Percentiles rank a stretch among this genome's conserved stretches.
Evolutionary conservation across 495 filamentous ascomycete genomes (phyloP).

Genomic region (Neurospora tetraspora): DNA sequence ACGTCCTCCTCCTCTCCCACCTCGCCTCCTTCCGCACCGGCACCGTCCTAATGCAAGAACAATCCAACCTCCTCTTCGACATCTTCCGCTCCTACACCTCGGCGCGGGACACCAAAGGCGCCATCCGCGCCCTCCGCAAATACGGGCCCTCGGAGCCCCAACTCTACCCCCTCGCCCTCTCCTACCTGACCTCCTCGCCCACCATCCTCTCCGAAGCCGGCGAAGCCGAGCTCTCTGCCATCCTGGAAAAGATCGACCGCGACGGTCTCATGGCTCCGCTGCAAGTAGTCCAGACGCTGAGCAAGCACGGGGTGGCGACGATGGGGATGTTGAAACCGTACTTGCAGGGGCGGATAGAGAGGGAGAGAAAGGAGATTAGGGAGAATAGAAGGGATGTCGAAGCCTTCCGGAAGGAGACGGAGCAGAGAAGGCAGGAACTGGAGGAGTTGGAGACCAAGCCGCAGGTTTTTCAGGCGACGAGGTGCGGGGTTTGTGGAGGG

Average conservation of each 20-base stretch:
- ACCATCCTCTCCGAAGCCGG: conserved; percentile 79
- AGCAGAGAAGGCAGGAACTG: conserved; percentile 67
- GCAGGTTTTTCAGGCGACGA: conserved; percentile 76
- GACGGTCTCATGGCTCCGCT: conserved; percentile 91
- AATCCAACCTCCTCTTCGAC: conserved; percentile 84
- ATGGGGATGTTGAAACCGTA: conserved; percentile 97
- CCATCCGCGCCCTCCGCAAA: conserved; percentile 77
- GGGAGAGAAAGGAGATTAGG: conserved; percentile 74
- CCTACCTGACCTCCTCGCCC: conserved; percentile 84
- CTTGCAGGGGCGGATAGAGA: conserved; percentile 75
- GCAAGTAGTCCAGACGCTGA: conserved; percentile 88
- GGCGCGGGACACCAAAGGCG: conserved; percentile 82
- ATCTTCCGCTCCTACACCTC: conserved; percentile 96
- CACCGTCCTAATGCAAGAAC: conserved; percentile 84
- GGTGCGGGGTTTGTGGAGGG: conserved; percentile 62
- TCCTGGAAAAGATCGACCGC: conserved; percentile 78
- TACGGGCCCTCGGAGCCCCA: conserved; percentile 90
- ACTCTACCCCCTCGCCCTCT: conserved; percentile 82
- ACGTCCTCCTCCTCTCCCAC: conserved; percentile 85
- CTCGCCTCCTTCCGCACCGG: conserved; percentile 84
- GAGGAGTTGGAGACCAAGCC: conserved; percentile 66
- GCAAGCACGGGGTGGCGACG: conserved; percentile 58
- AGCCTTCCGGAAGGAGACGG: conserved; percentile 80
- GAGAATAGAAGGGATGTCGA: conserved; percentile 74
- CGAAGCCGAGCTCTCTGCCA: conserved; percentile 63